Evolutionary conservation across 345 rosid species (phyloP).

Genomic region (Balakata baccata): DNA sequence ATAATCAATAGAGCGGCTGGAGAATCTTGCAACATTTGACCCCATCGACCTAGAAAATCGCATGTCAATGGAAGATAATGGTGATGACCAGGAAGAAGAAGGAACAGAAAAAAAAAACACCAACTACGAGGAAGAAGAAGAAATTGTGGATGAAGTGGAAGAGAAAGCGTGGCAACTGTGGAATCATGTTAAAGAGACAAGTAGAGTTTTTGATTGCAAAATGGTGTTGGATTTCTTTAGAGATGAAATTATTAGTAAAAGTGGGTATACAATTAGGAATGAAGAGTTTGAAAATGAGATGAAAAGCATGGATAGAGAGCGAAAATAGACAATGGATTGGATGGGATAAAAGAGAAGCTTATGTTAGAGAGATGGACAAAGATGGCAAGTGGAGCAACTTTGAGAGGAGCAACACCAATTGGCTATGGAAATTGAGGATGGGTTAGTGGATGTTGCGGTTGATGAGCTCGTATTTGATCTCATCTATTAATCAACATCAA

Average conservation of each 20-base stretch:
- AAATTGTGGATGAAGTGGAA: conserved; percentile 29
- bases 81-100: too few relatives aligned
- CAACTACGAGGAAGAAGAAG: neutral
- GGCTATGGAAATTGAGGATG: conserved; percentile 30
- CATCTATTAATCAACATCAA: neutral
- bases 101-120: too few relatives aligned
- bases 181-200: conserved; percentile 35
- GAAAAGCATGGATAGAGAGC: conserved; percentile 47
- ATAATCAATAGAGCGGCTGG: too few relatives aligned
- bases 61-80: too few relatives aligned
- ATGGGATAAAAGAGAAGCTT: conserved; percentile 32
- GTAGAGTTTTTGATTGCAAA: conserved; percentile 6
- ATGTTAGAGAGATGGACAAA: conserved; percentile 33
- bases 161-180: conserved; percentile 42
- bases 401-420: conserved; percentile 40
- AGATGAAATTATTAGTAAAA: conserved; percentile 37
- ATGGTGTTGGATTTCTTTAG: conserved; percentile 47
- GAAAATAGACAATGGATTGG: conserved; percentile 2
- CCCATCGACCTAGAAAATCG: too few relatives aligned
- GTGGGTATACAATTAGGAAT: neutral
- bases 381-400: conserved; percentile 36
- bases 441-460: conserved; percentile 29
- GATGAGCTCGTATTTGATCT: conserved; percentile 35
- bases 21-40: too few relatives aligned
- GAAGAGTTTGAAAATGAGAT: conserved; percentile 17